Evolutionary conservation across 164 flowering plant species (phyloP).

Genomic region (Vitis rupestris): DNA sequence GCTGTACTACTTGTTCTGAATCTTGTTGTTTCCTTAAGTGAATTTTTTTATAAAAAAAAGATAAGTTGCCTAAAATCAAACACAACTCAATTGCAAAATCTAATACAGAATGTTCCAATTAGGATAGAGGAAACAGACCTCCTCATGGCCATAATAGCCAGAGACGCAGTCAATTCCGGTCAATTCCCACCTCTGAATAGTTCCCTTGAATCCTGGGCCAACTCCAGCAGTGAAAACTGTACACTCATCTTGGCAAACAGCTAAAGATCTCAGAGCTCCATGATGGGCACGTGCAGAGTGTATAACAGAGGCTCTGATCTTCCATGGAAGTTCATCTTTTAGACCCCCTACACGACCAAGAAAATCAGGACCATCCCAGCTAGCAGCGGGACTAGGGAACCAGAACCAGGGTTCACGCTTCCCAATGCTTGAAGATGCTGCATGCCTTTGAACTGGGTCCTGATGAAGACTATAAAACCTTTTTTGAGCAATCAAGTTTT

Average conservation of each 20-base stretch:
- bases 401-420: constrained; percentile 88
- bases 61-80: background rate
- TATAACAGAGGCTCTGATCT: constrained; percentile 76
- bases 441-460: constrained; percentile 28
- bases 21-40: too few relatives aligned
- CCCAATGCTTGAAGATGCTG: constrained; percentile 26
- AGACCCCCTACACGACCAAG: constrained; percentile 66
- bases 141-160: constrained; percentile 95
- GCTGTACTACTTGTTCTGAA: too few relatives aligned
- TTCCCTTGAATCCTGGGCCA: constrained; percentile 95
- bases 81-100: background rate
- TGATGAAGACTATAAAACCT: constrained; percentile 28
- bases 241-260: constrained; percentile 77
- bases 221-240: constrained; percentile 85
- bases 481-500: constrained; percentile 48
- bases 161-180: constrained; percentile 63
- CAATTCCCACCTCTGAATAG: constrained; percentile 90
- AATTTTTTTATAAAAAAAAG: too few relatives aligned
- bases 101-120: background rate
- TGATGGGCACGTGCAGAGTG: constrained; percentile 88
- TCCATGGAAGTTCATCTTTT: constrained; percentile 95
- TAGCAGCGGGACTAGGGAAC: constrained; percentile 76
- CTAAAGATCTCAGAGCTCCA: constrained; percentile 76
- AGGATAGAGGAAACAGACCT: constrained; percentile 51
- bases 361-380: constrained; percentile 82